A percentile compares a stretch with the other conserved stretches of the same genome.
These are phyloP conservation scores for Vitellaria paradoxa DNA, from an alignment of 179 eudicot species.

Conservation along the genomic window DNA sequence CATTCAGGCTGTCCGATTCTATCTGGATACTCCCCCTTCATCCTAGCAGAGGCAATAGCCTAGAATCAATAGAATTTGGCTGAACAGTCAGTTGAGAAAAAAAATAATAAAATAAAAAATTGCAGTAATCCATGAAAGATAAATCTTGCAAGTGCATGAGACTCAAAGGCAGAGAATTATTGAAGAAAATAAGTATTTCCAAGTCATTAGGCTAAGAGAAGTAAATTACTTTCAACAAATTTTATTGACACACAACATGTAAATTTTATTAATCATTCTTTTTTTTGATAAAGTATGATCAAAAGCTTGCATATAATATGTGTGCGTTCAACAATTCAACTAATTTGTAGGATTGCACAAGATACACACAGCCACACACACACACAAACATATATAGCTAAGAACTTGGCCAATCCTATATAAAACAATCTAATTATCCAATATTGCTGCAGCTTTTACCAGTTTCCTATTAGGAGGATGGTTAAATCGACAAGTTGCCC, in stretches of 20 bases:
- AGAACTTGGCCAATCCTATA: background rate
- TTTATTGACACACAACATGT: background rate
- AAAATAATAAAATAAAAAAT: no score
- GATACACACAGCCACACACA: no score
- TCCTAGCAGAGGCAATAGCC: conserved; percentile 89
- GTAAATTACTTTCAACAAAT: background rate
- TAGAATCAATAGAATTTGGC: conserved; percentile 30
- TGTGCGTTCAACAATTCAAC: conserved; percentile 3
- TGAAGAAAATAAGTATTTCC: background rate
- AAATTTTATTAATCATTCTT: background rate
- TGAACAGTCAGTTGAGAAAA: conserved; percentile 18
- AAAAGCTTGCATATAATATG: background rate
- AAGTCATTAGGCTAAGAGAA: background rate
- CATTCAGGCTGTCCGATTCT: conserved; percentile 94
- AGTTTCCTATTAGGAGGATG: conserved; percentile 88
- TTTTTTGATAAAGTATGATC: background rate
- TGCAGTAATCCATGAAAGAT: background rate
- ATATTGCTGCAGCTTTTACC: conserved; percentile 35
- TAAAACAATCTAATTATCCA: conserved; percentile 11
- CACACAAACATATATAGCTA: background rate
- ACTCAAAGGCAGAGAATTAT: background rate
- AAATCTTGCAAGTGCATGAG: background rate
- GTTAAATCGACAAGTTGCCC: conserved; percentile 82
- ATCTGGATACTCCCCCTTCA: conserved; percentile 97
- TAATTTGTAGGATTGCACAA: background rate